Evolutionary conservation across 2,329 filamentous ascomycete species (phyloP), one percentile per base, ranked within the genome.

Genomic region (Trichoderma sp.): DNA sequence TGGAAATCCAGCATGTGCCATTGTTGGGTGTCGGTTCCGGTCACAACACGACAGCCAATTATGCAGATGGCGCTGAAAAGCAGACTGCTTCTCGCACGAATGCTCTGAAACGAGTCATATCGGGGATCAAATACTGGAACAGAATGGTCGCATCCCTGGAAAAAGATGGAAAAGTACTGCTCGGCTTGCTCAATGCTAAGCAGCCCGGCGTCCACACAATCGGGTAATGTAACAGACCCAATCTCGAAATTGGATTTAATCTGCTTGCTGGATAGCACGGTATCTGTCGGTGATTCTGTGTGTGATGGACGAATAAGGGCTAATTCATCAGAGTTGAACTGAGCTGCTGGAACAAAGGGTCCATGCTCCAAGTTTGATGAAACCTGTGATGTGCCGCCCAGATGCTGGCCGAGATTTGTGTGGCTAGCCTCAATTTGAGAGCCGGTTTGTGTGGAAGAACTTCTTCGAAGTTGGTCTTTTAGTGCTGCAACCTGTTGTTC

Each of bases 61-160:
- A 87, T 86, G 74, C 88, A 87, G 8, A 90, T 87, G 1, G 85
- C 84, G 77, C 88, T 87, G 65, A 90, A 86, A 0, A 90, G 81
- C 18, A 90, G 85, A 3, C 84, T 84, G 72, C 87, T 89, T 14
- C 88, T 83, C 9, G 81, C 79, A 18, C 85, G 82, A 2, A 90
- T 83, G 0, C 85, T 86, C 0, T 84, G 79, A 66, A 89, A 84
- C 0, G 85, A 86, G 76, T 90, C 88, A 45, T 83, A 80, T 16
- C 18, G 16, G 0, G 79, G 79, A 45, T 82, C 79, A 21, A 82
- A 80, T 0, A 82, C 76, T 0, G 80, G 80, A 3, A 81, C 80
- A 50, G 80, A 81, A 60, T 79, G 78, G 50, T 81, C 77, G 50
- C 80, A 81, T 12, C 81, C 81, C 38, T 78, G 75, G 59, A 81